Conservation (phyloP, 192 early-diverging fungal species). For the Piromyces finnis region DNA sequence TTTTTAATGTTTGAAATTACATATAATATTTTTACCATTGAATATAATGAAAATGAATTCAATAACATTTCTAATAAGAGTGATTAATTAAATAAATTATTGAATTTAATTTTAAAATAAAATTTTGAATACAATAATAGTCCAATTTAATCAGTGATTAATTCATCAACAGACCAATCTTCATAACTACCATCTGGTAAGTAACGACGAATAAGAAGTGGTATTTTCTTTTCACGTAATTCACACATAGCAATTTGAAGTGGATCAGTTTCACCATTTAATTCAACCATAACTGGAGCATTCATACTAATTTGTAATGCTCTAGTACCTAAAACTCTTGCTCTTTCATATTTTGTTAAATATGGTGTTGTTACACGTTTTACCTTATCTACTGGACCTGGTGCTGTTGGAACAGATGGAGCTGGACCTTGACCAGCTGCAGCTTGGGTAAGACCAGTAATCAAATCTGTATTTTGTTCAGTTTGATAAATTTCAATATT, state of each 20-base stretch:
- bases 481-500: not conserved
- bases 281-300: slow-evolving; percentile 92
- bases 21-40: no score
- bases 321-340: slow-evolving; percentile 71
- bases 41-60: no score
- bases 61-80: no score
- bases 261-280: slow-evolving; percentile 84
- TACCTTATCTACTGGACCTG: slow-evolving; percentile 36
- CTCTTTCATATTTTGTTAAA: slow-evolving; percentile 97
- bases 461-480: not conserved
- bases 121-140: not conserved
- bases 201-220: slow-evolving; percentile 78
- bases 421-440: not conserved
- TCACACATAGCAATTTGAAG: slow-evolving; percentile 89
- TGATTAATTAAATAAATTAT: not conserved
- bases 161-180: slow-evolving; percentile 82
- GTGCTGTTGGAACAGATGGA: not conserved
- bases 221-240: slow-evolving; percentile 78
- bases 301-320: slow-evolving; percentile 96
- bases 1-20: no score
- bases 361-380: slow-evolving; percentile 87
- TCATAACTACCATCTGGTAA: slow-evolving; percentile 86
- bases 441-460: not conserved
- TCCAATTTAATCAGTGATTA: slow-evolving; percentile 51
- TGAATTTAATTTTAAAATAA: not conserved